Evolutionary conservation across 2,329 filamentous ascomycete genomes (phyloP), one percentile per base, ranked within the genome.

Genomic region (Botrytis medusae): DNA sequence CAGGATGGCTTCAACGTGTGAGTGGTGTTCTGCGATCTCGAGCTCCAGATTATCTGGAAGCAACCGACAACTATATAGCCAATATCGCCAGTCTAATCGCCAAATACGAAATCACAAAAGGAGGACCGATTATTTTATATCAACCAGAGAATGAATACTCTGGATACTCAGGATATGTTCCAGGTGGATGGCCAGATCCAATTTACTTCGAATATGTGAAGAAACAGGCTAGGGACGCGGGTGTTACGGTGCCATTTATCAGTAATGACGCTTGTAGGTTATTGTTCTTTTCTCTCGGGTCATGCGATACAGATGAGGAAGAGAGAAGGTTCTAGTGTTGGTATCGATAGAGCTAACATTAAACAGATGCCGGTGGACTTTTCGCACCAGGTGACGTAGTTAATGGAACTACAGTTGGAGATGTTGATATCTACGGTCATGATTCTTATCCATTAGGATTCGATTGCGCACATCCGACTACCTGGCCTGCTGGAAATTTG

Each of bases 91-190:
- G 85, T 20, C 89, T 90, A 14, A 91, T 97, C 76, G 91, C 93
- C 6, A 88, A 90, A 72, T 90, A 88, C 0, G 93, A 96, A 78
- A 95, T 97, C 78, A 95, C 92, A 1, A 93, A 95, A 70, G 93
- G 92, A 0, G 93, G 93, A 0, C 93, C 93, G 0, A 86, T 97
- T 12, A 93, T 97, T 74, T 83, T 95, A 1, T 87, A 92, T 60
- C 93, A 97, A 80, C 91, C 92, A 0, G 93, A 97, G 80, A 97
- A 96, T 75, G 93, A 96, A 80, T 95, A 95, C 79, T 90, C 87
- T 1, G 82, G 84, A 29, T 85, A 84, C 1, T 82, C 83, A 25
- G 82, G 82, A 6, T 83, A 83, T 2, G 83, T 87, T n/a, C 80
- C 82, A 4, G 81, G 82, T 0, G 81, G 83, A 3, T 93, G 91